phyloP scores from a whole-genome alignment of 768 basidiomycete genomes.

The Sarcomyxa edulis region DNA sequence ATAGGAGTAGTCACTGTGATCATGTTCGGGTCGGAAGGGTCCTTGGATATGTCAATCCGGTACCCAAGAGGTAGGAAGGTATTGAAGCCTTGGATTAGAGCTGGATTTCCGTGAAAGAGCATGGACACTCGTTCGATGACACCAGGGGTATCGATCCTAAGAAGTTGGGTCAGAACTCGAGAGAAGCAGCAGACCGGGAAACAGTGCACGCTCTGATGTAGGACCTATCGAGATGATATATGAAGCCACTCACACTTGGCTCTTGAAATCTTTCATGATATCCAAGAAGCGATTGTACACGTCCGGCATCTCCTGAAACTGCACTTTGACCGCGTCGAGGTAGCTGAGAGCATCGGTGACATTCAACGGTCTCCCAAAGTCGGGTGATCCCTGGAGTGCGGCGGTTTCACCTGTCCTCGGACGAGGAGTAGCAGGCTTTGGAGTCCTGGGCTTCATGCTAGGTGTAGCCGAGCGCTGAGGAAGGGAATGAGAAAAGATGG shows the following conservation, averaged over 20 bases:
- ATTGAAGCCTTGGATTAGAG: slow-evolving; percentile 78
- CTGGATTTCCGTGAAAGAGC: slow-evolving; percentile 66
- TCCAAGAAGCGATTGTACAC: slow-evolving; percentile 94
- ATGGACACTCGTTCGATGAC: slow-evolving; percentile 73
- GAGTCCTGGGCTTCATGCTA: slow-evolving; percentile 21
- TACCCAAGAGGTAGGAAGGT: slow-evolving; percentile 77
- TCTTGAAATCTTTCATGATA: slow-evolving; percentile 99
- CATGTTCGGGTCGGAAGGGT: slow-evolving; percentile 62
- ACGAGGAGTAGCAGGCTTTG: slow-evolving; percentile 33
- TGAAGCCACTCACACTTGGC: slow-evolving; percentile 67
- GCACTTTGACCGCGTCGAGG: slow-evolving; percentile 89
- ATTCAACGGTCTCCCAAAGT: slow-evolving; percentile 66
- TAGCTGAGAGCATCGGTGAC: slow-evolving; percentile 93
- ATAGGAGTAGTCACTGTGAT: slow-evolving; percentile 81
- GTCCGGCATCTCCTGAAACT: slow-evolving; percentile 86
- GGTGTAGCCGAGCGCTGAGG: slow-evolving; percentile 12
- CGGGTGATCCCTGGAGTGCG: slow-evolving; percentile 28
- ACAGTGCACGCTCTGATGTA: not conserved
- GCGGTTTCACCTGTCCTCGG: slow-evolving; percentile 28
- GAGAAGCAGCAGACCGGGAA: slow-evolving; percentile 2
- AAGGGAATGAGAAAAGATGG: too few relatives aligned
- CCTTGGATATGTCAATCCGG: slow-evolving; percentile 26
- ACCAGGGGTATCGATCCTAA: slow-evolving; percentile 75
- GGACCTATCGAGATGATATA: not conserved
- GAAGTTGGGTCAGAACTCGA: slow-evolving; percentile 11